Conservation (phyloP, 2,329 filamentous ascomycete species). For the Alternaria conjuncta region DNA sequence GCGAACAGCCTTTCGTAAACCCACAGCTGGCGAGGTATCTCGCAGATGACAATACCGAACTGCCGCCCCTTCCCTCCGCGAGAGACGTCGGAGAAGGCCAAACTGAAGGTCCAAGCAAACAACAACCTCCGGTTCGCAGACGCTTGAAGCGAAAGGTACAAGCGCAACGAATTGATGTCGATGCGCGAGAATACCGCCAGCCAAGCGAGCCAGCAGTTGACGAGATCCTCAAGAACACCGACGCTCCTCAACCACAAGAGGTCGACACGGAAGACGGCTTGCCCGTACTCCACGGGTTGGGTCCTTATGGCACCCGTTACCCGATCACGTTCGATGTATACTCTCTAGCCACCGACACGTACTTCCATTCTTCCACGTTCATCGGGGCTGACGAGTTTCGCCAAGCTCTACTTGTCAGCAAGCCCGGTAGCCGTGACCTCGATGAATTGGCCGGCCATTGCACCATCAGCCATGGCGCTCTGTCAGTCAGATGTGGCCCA, state of each 20-base stretch:
- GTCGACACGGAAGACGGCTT: conserved; percentile 7
- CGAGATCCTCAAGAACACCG: conserved; percentile 16
- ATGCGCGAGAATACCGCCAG: conserved; percentile 55
- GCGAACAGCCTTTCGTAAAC: conserved; percentile 25
- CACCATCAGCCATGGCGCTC: conserved; percentile 47
- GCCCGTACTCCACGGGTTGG: conserved; percentile 51
- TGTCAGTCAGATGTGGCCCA: conserved; percentile 54
- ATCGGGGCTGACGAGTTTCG: conserved; percentile 63
- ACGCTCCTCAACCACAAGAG: conserved; percentile 2
- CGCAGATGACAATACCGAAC: conserved; percentile 34
- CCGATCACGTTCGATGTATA: conserved; percentile 60
- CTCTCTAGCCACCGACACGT: conserved; percentile 59
- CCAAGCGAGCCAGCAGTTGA: conserved; percentile 45
- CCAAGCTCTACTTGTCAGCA: conserved; percentile 47
- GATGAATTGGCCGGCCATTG: conserved; percentile 50
- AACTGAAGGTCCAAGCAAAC: neutral
- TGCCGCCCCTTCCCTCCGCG: conserved; percentile 27
- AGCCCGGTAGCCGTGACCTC: conserved; percentile 45
- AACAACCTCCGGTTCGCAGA: conserved; percentile 19
- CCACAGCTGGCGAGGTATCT: conserved; percentile 43
- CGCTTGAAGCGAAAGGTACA: conserved; percentile 45
- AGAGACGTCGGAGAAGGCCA: conserved; percentile 22
- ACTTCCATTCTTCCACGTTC: conserved; percentile 63
- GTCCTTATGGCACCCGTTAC: conserved; percentile 58
- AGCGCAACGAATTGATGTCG: conserved; percentile 56